Conservation (phyloP, 345 rosid species). For the Brassica rapa region DNA sequence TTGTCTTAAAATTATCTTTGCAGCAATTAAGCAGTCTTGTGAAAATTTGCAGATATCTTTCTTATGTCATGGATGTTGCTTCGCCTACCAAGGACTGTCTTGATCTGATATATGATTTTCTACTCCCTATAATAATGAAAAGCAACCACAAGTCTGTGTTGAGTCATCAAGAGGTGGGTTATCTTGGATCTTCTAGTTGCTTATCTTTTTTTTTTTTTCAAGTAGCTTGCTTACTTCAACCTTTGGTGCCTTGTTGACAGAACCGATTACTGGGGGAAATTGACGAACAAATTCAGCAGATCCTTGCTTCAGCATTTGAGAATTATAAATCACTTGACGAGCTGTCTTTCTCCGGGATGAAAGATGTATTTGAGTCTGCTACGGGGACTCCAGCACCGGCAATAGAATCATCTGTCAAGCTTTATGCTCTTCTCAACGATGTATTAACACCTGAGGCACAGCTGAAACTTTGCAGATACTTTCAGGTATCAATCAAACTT, state of each 20-base stretch:
- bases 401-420: constrained; percentile 80
- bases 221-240: constrained; percentile 33
- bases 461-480: constrained; percentile 70
- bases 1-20: neutral
- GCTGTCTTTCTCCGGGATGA: constrained; percentile 61
- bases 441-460: constrained; percentile 84
- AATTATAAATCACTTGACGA: constrained; percentile 93
- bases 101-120: constrained; percentile 64
- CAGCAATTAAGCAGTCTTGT: constrained; percentile 10
- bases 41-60: constrained; percentile 66
- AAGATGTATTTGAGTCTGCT: constrained; percentile 73
- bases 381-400: constrained; percentile 80
- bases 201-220: constrained; percentile 15
- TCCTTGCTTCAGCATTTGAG: constrained; percentile 72
- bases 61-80: constrained; percentile 96
- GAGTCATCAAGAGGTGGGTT: constrained; percentile 94
- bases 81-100: constrained; percentile 94
- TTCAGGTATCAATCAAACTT: constrained; percentile 60
- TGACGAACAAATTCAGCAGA: constrained; percentile 82
- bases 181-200: neutral
- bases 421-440: constrained; percentile 84
- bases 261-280: constrained; percentile 88
- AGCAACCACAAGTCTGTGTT: constrained; percentile 60
- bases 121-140: constrained; percentile 73
- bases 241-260: constrained; percentile 44